A percentile compares a stretch with the other conserved stretches of the same genome.
These are phyloP conservation scores for Brasenia schreberi DNA, from an alignment of 164 flowering plant genomes.

Conservation along the genomic window DNA sequence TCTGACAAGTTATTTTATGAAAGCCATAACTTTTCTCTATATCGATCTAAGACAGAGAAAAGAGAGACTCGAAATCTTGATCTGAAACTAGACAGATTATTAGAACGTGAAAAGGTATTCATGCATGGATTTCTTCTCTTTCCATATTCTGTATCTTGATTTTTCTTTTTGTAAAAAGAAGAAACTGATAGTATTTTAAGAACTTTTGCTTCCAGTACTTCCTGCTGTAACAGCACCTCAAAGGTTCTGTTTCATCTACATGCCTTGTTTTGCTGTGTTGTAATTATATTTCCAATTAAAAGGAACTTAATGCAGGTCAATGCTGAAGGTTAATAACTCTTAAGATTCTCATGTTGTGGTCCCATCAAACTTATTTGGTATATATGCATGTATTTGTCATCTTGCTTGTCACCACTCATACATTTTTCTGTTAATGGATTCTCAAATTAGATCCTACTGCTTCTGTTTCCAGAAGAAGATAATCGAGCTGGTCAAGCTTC, in stretches of 20 bases:
- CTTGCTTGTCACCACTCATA: background rate
- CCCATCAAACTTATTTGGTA: background rate
- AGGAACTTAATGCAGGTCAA: background rate
- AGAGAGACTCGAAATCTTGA: constrained; percentile 33
- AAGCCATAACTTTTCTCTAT: constrained; percentile 18
- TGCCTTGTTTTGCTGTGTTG: background rate
- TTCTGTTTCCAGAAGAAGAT: constrained; percentile 42
- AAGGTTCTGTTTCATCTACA: too few relatives aligned
- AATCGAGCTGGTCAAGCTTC: constrained; percentile 62
- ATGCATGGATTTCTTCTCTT: background rate
- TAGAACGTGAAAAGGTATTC: constrained; percentile 72
- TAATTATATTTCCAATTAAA: background rate
- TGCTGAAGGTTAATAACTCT: background rate
- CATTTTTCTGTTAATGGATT: background rate
- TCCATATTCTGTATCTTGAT: background rate
- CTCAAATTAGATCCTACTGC: constrained; percentile 1
- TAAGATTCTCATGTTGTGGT: background rate
- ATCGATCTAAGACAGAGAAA: constrained; percentile 63
- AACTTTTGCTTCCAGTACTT: background rate
- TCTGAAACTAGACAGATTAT: constrained; percentile 50
- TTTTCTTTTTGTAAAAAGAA: background rate
- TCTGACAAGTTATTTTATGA: constrained; percentile 21
- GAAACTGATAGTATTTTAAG: background rate
- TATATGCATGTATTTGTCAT: background rate
- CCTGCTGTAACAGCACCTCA: background rate